Base-by-base conservation (phyloP, 805 yeast species). In the Kuraishia floccosa region DNA sequence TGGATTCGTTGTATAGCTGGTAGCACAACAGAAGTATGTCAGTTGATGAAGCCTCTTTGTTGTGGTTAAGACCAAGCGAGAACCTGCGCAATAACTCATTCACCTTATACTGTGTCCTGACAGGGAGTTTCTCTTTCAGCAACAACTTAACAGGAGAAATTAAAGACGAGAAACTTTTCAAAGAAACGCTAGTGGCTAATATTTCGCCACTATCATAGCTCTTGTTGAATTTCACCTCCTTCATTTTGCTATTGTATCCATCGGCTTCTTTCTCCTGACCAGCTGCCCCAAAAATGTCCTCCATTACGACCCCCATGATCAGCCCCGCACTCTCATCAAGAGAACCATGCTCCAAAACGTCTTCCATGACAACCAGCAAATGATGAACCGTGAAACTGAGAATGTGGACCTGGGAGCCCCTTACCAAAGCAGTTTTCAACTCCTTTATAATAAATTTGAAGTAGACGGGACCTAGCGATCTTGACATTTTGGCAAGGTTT, bases 211-310 rank as follows among this genome's bases (percentile, higher is more conserved):
- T 73, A 42, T 91, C 97, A 47, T 60, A 81, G 60, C 94, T 79
- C 56, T 85, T 85, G 47, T 83, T 84, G 40, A 74, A 77, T 49
- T 85, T 87, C 22, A 91, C 89, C 59, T 89, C 98, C 43, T 80
- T 82, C 75, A 86, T 82, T 38, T 77, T 75, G 19, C 83, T 76
- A 31, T 70, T 71, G 46, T 91, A 89, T 13, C 86, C 95, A 38
- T 86, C 96, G 4, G 91, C 87, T 40, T 91, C 97, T 49, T 91
- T 89, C 46, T 91, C 97, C 47, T 79, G 80, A 22, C 95, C 94
- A 3, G 94, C 82, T 7, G 78, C 69, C 16, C 98, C 98, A 52
- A 91, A 87, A 4, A 76, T 68, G 46, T 89, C 96, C 46, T 86
- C 94, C 95, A 89, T 89, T 15, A 87, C 64, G 11, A 85, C 61